Conservation (phyloP, 139 green algal species). For the Haematococcus lacustris region DNA sequence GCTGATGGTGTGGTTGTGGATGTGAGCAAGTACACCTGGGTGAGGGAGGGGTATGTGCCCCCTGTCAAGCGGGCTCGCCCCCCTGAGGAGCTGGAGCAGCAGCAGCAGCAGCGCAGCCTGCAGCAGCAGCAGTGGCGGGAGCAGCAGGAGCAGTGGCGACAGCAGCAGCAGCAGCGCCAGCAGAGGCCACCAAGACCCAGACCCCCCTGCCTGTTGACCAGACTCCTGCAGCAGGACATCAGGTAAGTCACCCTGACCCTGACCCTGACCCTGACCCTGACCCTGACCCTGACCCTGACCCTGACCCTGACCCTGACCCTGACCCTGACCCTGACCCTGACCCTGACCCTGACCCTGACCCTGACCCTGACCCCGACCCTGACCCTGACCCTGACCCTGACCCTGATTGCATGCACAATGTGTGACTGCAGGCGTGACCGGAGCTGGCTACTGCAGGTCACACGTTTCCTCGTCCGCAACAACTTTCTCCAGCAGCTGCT, state of each 20-base stretch:
- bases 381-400: too few relatives aligned
- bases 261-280: too few relatives aligned
- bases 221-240: constrained; percentile 24
- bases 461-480: constrained; percentile 31
- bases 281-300: too few relatives aligned
- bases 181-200: constrained; percentile 1
- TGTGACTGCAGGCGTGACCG: constrained; percentile 23
- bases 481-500: constrained; percentile 18
- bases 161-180: constrained; percentile 10
- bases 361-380: too few relatives aligned
- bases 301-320: too few relatives aligned
- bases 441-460: constrained; percentile 38
- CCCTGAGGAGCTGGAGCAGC: not conserved
- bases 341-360: too few relatives aligned
- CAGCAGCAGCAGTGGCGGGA: not conserved
- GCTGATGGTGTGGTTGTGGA: not conserved
- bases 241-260: not conserved
- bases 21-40: not conserved
- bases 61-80: not conserved
- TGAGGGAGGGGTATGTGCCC: constrained; percentile 1
- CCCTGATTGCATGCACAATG: too few relatives aligned
- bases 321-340: too few relatives aligned
- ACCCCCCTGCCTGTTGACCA: constrained; percentile 19
- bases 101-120: not conserved
- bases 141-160: not conserved